These are phyloP conservation scores for Citrullus mucosospermus DNA, from an alignment of 306 rosid species.

Conservation along the genomic window DNA sequence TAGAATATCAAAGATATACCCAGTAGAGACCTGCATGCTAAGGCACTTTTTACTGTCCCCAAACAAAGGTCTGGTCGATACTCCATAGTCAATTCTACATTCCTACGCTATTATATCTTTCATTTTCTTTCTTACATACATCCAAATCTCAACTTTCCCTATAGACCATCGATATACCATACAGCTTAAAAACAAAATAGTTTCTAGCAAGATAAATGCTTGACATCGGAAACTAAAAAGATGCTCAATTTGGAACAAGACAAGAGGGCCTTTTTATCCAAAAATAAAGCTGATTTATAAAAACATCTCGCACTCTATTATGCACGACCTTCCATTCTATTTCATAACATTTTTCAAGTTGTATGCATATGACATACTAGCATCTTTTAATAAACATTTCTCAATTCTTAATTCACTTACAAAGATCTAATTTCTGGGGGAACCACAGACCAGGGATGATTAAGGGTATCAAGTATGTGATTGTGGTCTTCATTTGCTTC, in stretches of 20 bases:
- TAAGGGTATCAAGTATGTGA: neutral
- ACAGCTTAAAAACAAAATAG: neutral
- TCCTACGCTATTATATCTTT: neutral
- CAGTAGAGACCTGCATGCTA: no score
- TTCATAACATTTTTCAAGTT: neutral
- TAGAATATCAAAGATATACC: no score
- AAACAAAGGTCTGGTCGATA: neutral
- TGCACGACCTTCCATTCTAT: neutral
- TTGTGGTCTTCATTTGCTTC: neutral
- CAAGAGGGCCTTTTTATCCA: neutral
- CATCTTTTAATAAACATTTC: neutral
- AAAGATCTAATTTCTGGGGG: neutral
- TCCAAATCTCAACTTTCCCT: neutral
- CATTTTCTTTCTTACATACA: neutral
- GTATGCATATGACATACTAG: neutral
- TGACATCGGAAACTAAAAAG: neutral
- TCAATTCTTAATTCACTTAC: neutral
- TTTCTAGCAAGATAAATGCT: neutral
- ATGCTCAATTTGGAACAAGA: neutral
- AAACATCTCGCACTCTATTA: neutral
- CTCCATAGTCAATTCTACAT: neutral
- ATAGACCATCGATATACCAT: neutral
- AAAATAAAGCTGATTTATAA: neutral
- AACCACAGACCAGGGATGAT: neutral
- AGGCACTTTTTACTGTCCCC: neutral